A percentile compares a stretch with the other conserved stretches of the same genome.
phyloP scores from a whole-genome alignment of 306 rosid genomes.

The Cucurbita argyrosperma region DNA sequence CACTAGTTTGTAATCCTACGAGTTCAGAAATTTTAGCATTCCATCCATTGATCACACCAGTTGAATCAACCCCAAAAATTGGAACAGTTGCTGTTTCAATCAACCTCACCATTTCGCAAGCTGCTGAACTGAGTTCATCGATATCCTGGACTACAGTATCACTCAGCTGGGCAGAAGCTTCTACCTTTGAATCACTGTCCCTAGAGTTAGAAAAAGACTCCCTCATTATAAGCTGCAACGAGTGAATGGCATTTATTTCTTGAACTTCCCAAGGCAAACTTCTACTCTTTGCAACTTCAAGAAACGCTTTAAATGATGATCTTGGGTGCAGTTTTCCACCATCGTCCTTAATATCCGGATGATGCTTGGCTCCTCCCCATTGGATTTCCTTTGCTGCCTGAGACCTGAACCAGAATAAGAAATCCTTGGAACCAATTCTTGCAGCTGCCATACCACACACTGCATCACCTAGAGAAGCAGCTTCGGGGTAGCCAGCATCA shows the following conservation, averaged over 20 bases:
- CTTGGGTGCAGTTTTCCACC: conserved; percentile 63
- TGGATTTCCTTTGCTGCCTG: conserved; percentile 52
- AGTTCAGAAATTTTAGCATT: conserved; percentile 54
- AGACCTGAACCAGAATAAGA: conserved; percentile 81
- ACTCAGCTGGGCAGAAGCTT: conserved; percentile 5
- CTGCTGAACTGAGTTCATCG: conserved; percentile 51
- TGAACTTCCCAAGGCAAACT: conserved; percentile 72
- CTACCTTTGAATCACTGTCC: conserved; percentile 22
- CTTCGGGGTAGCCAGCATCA: conserved; percentile 68
- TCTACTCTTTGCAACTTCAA: conserved; percentile 52
- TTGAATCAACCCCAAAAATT: conserved; percentile 59
- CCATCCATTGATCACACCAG: conserved; percentile 73
- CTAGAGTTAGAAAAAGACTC: conserved; percentile 36
- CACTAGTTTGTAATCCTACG: conserved; percentile 32
- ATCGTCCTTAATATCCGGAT: conserved; percentile 57
- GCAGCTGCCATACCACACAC: conserved; percentile 77
- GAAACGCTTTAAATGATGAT: conserved; percentile 63
- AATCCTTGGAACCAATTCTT: conserved; percentile 39
- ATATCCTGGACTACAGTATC: conserved; percentile 16
- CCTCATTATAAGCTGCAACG: conserved; percentile 62
- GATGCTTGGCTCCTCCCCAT: conserved; percentile 89
- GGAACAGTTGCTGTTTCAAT: conserved; percentile 81
- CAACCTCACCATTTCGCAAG: conserved; percentile 73
- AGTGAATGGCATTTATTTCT: conserved; percentile 70
- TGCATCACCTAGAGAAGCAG: conserved; percentile 46